Percentiles rank a stretch among this genome's conserved stretches.
Evolutionary conservation across 306 rosid genomes (phyloP).

Genomic region (Cucumis hystrix): DNA sequence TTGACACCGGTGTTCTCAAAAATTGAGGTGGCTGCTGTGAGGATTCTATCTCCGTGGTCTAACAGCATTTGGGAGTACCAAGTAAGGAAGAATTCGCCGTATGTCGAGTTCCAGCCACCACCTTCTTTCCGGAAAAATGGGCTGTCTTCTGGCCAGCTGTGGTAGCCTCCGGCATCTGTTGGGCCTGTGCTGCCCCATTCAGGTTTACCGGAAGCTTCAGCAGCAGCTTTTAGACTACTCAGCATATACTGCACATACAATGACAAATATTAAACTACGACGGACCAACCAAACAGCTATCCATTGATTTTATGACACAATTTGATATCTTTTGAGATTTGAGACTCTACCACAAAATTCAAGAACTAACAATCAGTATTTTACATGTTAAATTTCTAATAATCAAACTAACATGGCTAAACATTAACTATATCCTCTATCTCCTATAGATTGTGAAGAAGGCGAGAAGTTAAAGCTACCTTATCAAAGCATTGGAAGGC

Average conservation of each 20-base stretch:
- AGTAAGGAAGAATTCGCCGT: conserved; percentile 76
- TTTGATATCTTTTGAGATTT: too few relatives aligned
- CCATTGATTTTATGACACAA: neutral
- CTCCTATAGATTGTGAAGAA: neutral
- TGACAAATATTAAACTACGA: neutral
- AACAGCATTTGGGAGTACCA: conserved; percentile 88
- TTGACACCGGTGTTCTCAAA: conserved; percentile 44
- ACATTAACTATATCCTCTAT: neutral
- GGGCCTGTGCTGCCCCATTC: conserved; percentile 98
- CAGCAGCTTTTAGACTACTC: conserved; percentile 64
- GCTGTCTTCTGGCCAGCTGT: conserved; percentile 97
- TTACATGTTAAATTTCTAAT: neutral
- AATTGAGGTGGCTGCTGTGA: conserved; percentile 46
- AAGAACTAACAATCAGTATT: neutral
- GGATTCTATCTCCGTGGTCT: conserved; percentile 87
- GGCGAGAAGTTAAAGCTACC: conserved; percentile 23
- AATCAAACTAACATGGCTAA: neutral
- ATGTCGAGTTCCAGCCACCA: conserved; percentile 63
- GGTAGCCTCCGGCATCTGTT: conserved; percentile 87
- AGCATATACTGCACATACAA: conserved; percentile 60
- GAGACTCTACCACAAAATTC: neutral
- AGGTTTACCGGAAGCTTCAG: conserved; percentile 56
- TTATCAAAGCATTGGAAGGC: conserved; percentile 94
- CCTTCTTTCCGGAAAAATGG: conserved; percentile 71
- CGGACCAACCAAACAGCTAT: neutral